phyloP scores from a whole-genome alignment of 2,329 filamentous ascomycete genomes.

The Tolypocladium ophioglossoides region DNA sequence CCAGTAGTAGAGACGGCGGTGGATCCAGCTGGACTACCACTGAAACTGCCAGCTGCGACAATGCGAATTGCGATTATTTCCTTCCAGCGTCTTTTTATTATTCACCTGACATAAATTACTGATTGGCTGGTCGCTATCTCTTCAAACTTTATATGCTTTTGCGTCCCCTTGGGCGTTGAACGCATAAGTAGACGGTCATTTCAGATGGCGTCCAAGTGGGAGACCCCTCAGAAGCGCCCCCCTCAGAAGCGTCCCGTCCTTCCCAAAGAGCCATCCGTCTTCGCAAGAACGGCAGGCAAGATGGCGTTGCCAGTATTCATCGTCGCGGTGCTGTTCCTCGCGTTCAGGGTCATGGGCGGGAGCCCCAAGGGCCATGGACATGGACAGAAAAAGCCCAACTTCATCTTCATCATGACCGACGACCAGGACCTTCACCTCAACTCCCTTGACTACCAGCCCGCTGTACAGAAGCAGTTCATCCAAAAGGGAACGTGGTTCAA shows the following conservation, averaged over 20 bases:
- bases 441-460: slow-evolving; percentile 51
- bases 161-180: too few species aligned
- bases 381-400: slow-evolving; percentile 29
- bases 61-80: too few species aligned
- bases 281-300: not conserved
- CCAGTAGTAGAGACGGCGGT: not conserved
- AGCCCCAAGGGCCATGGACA: not conserved
- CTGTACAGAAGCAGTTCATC: slow-evolving; percentile 42
- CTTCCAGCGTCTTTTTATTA: too few species aligned
- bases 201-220: too few species aligned
- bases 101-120: too few species aligned
- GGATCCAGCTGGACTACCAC: too few species aligned
- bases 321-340: not conserved
- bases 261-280: not conserved
- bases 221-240: not conserved
- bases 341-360: not conserved
- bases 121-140: too few species aligned
- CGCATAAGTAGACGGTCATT: too few species aligned
- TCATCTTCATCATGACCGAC: slow-evolving; percentile 58
- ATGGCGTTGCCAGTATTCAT: not conserved
- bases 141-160: too few species aligned
- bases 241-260: not conserved
- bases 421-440: slow-evolving; percentile 55
- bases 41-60: too few species aligned
- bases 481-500: slow-evolving; percentile 48